phyloP scores from a whole-genome alignment of 768 basidiomycete genomes.

The Boletellus ananas region DNA sequence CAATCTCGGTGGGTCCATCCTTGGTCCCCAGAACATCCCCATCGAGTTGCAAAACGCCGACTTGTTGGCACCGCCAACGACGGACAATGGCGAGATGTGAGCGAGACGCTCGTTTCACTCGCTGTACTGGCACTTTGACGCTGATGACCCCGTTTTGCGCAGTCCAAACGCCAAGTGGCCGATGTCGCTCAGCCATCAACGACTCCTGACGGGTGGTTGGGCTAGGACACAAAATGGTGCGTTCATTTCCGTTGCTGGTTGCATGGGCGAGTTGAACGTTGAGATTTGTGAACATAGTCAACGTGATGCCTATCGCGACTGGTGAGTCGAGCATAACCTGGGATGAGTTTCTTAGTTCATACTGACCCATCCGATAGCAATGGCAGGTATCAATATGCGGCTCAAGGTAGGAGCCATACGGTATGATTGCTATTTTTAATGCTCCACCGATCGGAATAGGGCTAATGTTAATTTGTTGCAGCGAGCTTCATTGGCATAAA shows the following conservation, averaged over 20 bases:
- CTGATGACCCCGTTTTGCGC: not conserved
- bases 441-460: not conserved
- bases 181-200: slow-evolving; percentile 52
- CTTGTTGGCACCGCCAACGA: slow-evolving; percentile 52
- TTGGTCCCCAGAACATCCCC: slow-evolving; percentile 54
- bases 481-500: slow-evolving; percentile 43
- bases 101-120: slow-evolving; percentile 5
- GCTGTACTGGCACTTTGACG: not conserved
- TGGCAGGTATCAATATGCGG: slow-evolving; percentile 36
- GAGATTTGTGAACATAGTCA: slow-evolving; percentile 19
- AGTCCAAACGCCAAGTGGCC: slow-evolving; percentile 56
- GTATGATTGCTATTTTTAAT: slow-evolving; percentile 4
- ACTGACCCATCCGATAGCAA: not conserved
- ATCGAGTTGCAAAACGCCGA: slow-evolving; percentile 57
- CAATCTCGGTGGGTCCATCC: slow-evolving; percentile 40
- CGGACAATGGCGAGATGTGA: slow-evolving; percentile 51
- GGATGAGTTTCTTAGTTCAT: not conserved
- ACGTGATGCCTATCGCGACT: slow-evolving; percentile 36
- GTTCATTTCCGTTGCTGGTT: slow-evolving; percentile 1
- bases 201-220: slow-evolving; percentile 57
- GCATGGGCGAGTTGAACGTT: not conserved
- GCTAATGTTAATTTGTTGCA: not conserved
- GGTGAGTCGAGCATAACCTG: slow-evolving; percentile 17
- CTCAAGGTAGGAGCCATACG: slow-evolving; percentile 37
- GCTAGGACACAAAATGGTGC: slow-evolving; percentile 53